Evolutionary conservation across 139 green algal genomes (phyloP).

Genomic region (Volvox africanus): DNA sequence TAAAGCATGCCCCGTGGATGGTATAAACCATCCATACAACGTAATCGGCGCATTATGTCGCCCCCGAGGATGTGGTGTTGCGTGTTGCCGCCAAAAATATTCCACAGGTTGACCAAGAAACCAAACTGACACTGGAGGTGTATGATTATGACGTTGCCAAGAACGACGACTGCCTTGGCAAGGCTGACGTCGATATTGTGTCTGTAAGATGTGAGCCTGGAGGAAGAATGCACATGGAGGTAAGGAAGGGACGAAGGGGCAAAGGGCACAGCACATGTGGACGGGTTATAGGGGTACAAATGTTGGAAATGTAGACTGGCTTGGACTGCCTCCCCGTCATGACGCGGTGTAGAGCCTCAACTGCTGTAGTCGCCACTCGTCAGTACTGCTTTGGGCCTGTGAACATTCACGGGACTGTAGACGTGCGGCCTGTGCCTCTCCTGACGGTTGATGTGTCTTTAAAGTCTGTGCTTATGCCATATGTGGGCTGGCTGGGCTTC

Average conservation of each 20-base stretch:
- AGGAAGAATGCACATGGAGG: not conserved
- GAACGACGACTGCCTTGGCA: conserved; percentile 25
- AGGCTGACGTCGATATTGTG: not conserved
- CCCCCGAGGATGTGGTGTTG: no score
- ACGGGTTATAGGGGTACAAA: not conserved
- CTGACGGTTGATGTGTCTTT: not conserved
- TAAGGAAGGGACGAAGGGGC: not conserved
- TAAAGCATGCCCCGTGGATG: not conserved
- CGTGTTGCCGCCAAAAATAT: not conserved
- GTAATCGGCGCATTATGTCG: not conserved
- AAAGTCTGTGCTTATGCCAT: no score
- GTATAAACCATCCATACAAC: not conserved
- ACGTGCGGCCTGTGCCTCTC: not conserved
- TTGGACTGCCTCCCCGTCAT: not conserved
- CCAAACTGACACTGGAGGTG: not conserved
- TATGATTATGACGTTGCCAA: conserved; percentile 9
- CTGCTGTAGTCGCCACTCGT: not conserved
- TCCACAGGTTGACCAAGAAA: conserved; percentile 30
- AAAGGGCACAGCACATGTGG: not conserved
- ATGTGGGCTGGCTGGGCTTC: not conserved
- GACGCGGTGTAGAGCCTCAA: not conserved
- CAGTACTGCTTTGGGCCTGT: no score
- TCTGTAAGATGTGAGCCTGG: not conserved
- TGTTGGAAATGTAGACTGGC: not conserved
- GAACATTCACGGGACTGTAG: no score